phyloP scores from a whole-genome alignment of 2,329 filamentous ascomycete genomes.

The Aschersonia sp. region DNA sequence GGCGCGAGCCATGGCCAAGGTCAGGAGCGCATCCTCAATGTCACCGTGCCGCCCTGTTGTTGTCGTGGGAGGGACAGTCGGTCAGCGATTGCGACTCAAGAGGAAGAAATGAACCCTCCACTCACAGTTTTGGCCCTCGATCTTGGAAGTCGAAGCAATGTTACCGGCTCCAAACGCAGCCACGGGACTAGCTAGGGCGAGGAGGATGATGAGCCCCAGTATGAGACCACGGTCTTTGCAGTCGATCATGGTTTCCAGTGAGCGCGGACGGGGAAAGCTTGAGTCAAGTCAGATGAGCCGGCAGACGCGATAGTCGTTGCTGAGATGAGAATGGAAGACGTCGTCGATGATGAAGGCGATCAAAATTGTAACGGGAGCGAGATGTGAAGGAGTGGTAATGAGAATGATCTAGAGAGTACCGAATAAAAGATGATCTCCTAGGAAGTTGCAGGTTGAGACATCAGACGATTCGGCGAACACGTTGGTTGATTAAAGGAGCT shows the following conservation, averaged over 20 bases:
- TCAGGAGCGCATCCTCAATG: slow-evolving; percentile 80
- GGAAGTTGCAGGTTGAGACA: too few relatives aligned
- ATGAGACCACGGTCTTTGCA: slow-evolving; percentile 34
- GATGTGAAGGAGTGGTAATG: too few relatives aligned
- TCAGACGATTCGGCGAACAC: too few relatives aligned
- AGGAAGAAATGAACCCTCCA: slow-evolving; percentile 3
- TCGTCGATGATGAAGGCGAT: too few relatives aligned
- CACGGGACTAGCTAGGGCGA: slow-evolving; percentile 52
- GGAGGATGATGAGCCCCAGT: slow-evolving; percentile 43
- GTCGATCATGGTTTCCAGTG: slow-evolving; percentile 25
- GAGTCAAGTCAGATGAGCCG: not conserved
- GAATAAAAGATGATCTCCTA: too few relatives aligned
- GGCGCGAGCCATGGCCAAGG: slow-evolving; percentile 42
- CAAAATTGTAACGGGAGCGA: too few relatives aligned
- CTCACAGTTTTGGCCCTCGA: slow-evolving; percentile 72
- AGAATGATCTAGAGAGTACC: too few relatives aligned
- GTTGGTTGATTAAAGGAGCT: too few relatives aligned
- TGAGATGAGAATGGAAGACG: too few relatives aligned
- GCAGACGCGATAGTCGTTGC: not conserved
- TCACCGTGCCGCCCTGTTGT: slow-evolving; percentile 65
- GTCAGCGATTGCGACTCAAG: not conserved
- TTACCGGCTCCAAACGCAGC: slow-evolving; percentile 80
- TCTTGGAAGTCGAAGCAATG: slow-evolving; percentile 64
- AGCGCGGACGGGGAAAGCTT: not conserved
- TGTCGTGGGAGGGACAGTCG: not conserved